A percentile compares a stretch with the other conserved stretches of the same genome.
Conservation (phyloP, 805 yeast species). For the Ogataea wickerhamii region DNA sequence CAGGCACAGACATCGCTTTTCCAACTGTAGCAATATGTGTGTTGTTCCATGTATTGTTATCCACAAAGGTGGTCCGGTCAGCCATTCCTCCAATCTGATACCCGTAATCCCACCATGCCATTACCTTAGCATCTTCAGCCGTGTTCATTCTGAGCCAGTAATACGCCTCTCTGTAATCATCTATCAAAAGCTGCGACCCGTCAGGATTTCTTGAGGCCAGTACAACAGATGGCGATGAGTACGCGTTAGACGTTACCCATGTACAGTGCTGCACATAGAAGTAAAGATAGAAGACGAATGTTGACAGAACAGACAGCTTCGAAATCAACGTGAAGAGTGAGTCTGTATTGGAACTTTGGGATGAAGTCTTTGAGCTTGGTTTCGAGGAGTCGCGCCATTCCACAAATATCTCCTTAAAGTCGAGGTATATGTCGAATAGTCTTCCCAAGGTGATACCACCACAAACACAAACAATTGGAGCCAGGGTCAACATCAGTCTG, state of each 20-base stretch:
- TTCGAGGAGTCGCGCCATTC: conserved; percentile 7
- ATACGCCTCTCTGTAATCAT: conserved; percentile 97
- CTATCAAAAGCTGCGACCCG: conserved; percentile 81
- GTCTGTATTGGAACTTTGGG: conserved; percentile 9
- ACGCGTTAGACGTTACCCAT: conserved; percentile 94
- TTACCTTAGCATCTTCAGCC: conserved; percentile 88
- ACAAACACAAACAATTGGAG: conserved; percentile 92
- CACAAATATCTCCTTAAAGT: conserved; percentile 38
- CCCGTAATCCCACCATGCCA: conserved; percentile 99
- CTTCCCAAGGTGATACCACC: conserved; percentile 87
- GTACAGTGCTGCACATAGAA: conserved; percentile 92
- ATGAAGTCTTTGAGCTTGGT: too few species aligned
- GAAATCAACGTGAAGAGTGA: conserved; percentile 42
- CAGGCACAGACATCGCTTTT: conserved; percentile 90
- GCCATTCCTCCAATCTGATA: conserved; percentile 99
- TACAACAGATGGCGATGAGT: conserved; percentile 97
- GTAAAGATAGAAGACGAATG: conserved; percentile 71
- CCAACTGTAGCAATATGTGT: conserved; percentile 99
- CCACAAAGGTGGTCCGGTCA: conserved; percentile 96
- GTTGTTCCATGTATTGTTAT: conserved; percentile 98
- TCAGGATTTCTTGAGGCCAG: conserved; percentile 79
- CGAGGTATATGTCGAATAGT: conserved; percentile 76
- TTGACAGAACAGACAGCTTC: conserved; percentile 55
- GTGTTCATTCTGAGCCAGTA: conserved; percentile 99
- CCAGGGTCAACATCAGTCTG: conserved; percentile 92